These are phyloP conservation scores for Lodderomyces oxycetoniae DNA, from an alignment of 1,139 yeast species.

Conservation along the genomic window DNA sequence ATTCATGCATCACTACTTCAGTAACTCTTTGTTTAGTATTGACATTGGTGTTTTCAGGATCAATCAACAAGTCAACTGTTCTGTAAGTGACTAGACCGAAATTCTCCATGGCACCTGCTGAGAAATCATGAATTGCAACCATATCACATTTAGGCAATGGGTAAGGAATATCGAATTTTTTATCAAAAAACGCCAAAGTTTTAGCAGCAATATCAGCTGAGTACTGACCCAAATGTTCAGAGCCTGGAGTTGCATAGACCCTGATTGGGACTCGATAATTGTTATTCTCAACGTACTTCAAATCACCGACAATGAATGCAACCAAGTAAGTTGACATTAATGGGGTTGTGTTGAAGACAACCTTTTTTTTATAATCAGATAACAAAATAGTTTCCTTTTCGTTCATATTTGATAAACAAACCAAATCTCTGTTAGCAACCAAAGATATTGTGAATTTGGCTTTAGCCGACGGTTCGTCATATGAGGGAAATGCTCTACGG, in stretches of 20 bases:
- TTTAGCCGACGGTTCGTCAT: conserved; percentile 82
- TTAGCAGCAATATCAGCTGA: conserved; percentile 50
- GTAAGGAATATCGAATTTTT: conserved; percentile 50
- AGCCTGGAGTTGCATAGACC: conserved; percentile 52
- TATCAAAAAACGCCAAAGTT: conserved; percentile 48
- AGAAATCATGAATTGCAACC: conserved; percentile 53
- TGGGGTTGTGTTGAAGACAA: conserved; percentile 52
- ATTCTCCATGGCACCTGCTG: conserved; percentile 63
- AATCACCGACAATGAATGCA: conserved; percentile 76
- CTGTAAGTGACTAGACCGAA: conserved; percentile 56
- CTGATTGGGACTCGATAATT: conserved; percentile 61
- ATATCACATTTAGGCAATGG: conserved; percentile 59
- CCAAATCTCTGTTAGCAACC: conserved; percentile 53
- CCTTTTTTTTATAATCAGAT: conserved; percentile 48
- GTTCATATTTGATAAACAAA: conserved; percentile 80
- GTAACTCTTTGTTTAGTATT: conserved; percentile 49
- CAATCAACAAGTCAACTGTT: conserved; percentile 48
- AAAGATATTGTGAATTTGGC: conserved; percentile 70
- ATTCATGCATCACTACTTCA: conserved; percentile 56
- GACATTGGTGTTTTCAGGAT: conserved; percentile 41
- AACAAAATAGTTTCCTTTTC: conserved; percentile 45
- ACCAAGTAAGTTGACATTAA: conserved; percentile 74
- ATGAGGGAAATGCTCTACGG: conserved; percentile 86
- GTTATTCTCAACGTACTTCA: conserved; percentile 61
- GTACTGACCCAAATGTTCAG: conserved; percentile 45